A percentile compares a stretch with the other conserved stretches of the same genome.
Conservation (phyloP, 495 filamentous ascomycete species). For the Tuber microsphaerosporum region DNA sequence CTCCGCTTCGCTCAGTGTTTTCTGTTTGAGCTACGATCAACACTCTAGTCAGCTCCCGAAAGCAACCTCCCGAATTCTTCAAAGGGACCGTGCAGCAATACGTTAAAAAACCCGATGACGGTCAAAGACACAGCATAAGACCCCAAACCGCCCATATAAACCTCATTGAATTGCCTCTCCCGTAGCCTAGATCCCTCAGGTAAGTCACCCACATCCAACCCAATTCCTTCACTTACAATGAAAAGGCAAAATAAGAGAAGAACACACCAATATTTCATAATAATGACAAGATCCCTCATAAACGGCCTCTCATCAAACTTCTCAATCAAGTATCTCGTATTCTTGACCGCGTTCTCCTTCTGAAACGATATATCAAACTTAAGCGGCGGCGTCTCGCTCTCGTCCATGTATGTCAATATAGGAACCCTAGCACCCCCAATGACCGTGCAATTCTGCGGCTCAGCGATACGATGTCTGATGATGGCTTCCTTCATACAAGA, state of each 20-base stretch:
- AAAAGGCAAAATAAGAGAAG: not conserved
- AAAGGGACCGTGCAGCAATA: not conserved
- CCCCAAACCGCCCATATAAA: conserved; percentile 25
- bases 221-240: not conserved
- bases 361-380: conserved; percentile 29
- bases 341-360: conserved; percentile 14
- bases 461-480: not conserved
- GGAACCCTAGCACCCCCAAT: conserved; percentile 20
- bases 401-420: conserved; percentile 26
- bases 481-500: conserved; percentile 6
- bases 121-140: conserved; percentile 26
- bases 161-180: conserved; percentile 21
- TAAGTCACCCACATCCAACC: not conserved
- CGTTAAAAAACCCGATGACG: conserved; percentile 34
- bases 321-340: conserved; percentile 24
- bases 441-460: not conserved
- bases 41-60: conserved; percentile 6
- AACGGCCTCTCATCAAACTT: conserved; percentile 26
- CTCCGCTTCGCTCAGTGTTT: not conserved
- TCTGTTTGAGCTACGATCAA: not conserved
- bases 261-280: conserved; percentile 33
- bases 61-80: not conserved
- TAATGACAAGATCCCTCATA: conserved; percentile 29
- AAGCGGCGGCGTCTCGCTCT: not conserved
- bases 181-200: conserved; percentile 20